phyloP scores from a whole-genome alignment of 2,329 filamentous ascomycete genomes.

The Colletotrichum filicis region DNA sequence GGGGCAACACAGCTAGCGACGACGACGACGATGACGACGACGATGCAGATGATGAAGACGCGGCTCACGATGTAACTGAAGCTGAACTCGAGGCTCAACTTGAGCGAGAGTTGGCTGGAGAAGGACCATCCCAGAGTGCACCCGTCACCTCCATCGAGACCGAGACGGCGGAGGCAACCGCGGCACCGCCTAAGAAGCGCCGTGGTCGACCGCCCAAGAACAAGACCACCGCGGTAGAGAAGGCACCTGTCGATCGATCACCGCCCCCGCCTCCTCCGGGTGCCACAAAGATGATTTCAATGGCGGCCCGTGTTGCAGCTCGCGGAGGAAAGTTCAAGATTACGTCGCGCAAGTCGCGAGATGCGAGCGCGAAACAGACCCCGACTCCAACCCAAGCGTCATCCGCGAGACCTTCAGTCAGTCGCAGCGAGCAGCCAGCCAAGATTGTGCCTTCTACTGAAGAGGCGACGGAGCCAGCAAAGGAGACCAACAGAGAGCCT shows the following conservation, averaged over 20 bases:
- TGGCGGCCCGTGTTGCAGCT: slow-evolving; percentile 67
- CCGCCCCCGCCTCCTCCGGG: slow-evolving; percentile 22
- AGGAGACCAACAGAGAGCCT: not conserved
- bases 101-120: slow-evolving; percentile 44
- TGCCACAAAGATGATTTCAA: slow-evolving; percentile 56
- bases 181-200: slow-evolving; percentile 18
- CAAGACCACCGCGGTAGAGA: not conserved
- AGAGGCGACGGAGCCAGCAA: not conserved
- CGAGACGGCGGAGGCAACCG: slow-evolving; percentile 27
- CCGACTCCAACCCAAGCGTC: not conserved
- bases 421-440: not conserved
- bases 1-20: not conserved
- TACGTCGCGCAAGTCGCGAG: slow-evolving; percentile 44
- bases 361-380: slow-evolving; percentile 10
- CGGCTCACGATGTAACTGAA: slow-evolving; percentile 38
- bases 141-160: not conserved
- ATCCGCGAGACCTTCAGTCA: not conserved
- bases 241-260: slow-evolving; percentile 14
- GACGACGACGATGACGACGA: not conserved
- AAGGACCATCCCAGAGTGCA: slow-evolving; percentile 21
- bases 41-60: slow-evolving; percentile 10
- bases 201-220: slow-evolving; percentile 32
- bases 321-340: slow-evolving; percentile 66
- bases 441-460: not conserved
- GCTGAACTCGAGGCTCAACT: slow-evolving; percentile 50